phyloP scores from a whole-genome alignment of 225 moss, liverwort and hornwort genomes.

The Marchantia polymorpha region DNA sequence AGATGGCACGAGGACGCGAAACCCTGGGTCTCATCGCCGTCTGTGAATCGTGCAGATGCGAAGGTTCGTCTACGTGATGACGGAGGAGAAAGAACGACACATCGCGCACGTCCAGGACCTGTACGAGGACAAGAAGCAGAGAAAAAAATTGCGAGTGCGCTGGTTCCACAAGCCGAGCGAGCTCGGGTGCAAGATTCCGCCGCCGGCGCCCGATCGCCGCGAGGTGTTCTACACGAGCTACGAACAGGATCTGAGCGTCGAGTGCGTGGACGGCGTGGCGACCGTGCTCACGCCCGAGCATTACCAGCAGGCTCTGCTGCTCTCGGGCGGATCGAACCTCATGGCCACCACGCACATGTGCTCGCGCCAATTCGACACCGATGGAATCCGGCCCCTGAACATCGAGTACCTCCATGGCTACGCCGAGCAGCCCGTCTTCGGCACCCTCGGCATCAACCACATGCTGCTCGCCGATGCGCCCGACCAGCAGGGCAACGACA shows the following conservation, averaged over 20 bases:
- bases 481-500: conserved; percentile 66
- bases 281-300: conserved; percentile 72
- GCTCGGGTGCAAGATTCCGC: conserved; percentile 70
- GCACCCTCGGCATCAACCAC: conserved; percentile 38
- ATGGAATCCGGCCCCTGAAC: conserved; percentile 66
- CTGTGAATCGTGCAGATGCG: conserved; percentile 45
- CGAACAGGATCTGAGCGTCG: conserved; percentile 77
- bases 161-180: conserved; percentile 87
- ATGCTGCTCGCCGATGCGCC: conserved; percentile 40
- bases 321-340: conserved; percentile 33
- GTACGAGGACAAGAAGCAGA: conserved; percentile 76
- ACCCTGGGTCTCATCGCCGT: not conserved
- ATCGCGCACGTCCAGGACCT: conserved; percentile 85
- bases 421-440: conserved; percentile 60
- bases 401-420: conserved; percentile 75
- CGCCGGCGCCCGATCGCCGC: conserved; percentile 56
- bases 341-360: conserved; percentile 56
- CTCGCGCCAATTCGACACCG: conserved; percentile 71
- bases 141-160: conserved; percentile 79
- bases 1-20: not conserved
- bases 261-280: conserved; percentile 87
- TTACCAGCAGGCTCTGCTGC: conserved; percentile 48
- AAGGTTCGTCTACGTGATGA: conserved; percentile 78
- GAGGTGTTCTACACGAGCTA: conserved; percentile 79
- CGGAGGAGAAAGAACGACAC: conserved; percentile 76